Conservation (phyloP, 257 asterid species). For the Nicotiana noctiflora region DNA sequence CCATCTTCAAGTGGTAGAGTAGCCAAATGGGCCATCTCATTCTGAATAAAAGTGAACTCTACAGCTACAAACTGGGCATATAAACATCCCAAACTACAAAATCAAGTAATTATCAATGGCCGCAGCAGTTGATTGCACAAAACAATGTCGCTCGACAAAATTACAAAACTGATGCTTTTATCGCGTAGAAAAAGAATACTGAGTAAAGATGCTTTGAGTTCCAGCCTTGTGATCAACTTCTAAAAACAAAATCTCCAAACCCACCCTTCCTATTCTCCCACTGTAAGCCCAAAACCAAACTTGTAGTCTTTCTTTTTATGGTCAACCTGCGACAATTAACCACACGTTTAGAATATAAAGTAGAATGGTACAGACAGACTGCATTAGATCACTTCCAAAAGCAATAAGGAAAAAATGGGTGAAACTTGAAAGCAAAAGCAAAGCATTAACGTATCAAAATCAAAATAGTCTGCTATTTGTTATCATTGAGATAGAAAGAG, state of each 20-base stretch:
- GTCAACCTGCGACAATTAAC: slow-evolving; percentile 50
- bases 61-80: background rate
- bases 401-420: background rate
- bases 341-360: background rate
- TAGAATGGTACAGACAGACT: background rate
- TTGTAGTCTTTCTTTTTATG: slow-evolving; percentile 84
- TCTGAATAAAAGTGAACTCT: background rate
- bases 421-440: background rate
- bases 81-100: slow-evolving; percentile 7
- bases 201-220: slow-evolving; percentile 8
- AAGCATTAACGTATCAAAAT: background rate
- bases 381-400: background rate
- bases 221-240: background rate
- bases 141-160: slow-evolving; percentile 2
- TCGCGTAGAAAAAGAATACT: slow-evolving; percentile 9
- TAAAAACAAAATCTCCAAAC: background rate
- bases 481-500: too few relatives aligned
- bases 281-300: slow-evolving; percentile 76
- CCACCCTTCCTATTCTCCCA: slow-evolving; percentile 54
- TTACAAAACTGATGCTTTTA: slow-evolving; percentile 21
- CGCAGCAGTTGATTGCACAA: slow-evolving; percentile 8
- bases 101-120: background rate
- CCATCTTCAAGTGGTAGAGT: background rate
- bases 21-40: background rate
- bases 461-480: background rate